Conservation (phyloP, 768 basidiomycete species). For the Phlegmacium glaucopus region DNA sequence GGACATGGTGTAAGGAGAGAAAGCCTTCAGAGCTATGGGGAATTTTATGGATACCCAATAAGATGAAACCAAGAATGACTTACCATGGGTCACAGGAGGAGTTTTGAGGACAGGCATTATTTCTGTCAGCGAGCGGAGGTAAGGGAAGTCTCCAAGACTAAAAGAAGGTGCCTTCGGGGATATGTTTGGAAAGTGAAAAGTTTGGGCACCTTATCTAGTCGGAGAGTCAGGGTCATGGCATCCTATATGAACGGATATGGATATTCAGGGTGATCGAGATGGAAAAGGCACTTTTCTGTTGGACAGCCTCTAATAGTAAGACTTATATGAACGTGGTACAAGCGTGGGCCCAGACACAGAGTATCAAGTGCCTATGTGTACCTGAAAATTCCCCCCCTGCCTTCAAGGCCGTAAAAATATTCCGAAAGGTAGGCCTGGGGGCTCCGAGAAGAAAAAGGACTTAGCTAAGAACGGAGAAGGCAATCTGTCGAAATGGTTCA, state of each 20-base stretch:
- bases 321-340: constrained; percentile 22
- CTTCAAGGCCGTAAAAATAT: constrained; percentile 1
- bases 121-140: constrained; percentile 5
- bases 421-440: background rate
- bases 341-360: constrained; percentile 16
- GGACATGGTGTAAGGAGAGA: constrained; percentile 18
- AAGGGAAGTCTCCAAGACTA: constrained; percentile 6
- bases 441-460: no score
- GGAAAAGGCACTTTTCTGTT: constrained; percentile 24
- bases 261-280: constrained; percentile 25
- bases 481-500: constrained; percentile 2
- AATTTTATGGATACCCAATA: constrained; percentile 11
- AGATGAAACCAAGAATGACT: constrained; percentile 14
- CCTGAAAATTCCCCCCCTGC: no score
- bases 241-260: constrained; percentile 25
- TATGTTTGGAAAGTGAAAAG: constrained; percentile 11
- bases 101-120: constrained; percentile 17
- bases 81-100: constrained; percentile 17
- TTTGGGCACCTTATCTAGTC: constrained; percentile 29
- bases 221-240: constrained; percentile 26
- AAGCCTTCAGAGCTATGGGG: constrained; percentile 13
- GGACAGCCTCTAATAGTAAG: constrained; percentile 34
- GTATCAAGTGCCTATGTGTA: no score
- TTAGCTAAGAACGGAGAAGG: constrained; percentile 15
- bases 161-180: constrained; percentile 23